Evolutionary conservation across 2,329 filamentous ascomycete genomes (phyloP), one percentile per base, ranked within the genome.

Genomic region (Bipolaris zeicola): DNA sequence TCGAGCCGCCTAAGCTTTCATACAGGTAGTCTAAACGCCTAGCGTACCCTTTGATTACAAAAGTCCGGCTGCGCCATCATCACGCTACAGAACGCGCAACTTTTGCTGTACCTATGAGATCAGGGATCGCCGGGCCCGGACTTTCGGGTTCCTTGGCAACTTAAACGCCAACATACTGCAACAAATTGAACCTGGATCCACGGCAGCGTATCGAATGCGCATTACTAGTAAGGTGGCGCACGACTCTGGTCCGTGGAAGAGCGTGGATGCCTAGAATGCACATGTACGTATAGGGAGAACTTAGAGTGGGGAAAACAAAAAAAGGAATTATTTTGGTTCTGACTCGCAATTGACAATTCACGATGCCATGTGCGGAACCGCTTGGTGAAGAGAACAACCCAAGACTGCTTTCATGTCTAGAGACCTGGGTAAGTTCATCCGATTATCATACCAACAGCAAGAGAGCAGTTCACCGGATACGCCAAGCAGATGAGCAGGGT

Each of bases 71-170:
- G 37, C 51, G 51, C 28, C 11, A 22, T 11, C 31, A 8, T n/a
- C 20, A 34, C 26, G 11, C 10, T 28, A 13, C n/a, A 20, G 8
- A 24, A 16, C 2, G n/a, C 13, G 28, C 18, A 36, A 10, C 43
- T 33, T 28, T 28, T 45, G 2, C 28, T 45, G 28, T 22, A 16
- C 7, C 18, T 20, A 10, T 45, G 28, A 28, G 28, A 24, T 18
- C 11, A 7, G n/a, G 31, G 28, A 16, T n/a, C 13, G 31, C 43
- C 31, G 2, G 28, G 11, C 14, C 11, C 20, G 42, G 50, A 10
- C n/a, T 34, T 44, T 45, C 52, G 47, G 52, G 31, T 10, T 43
- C 16, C 52, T 55, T 55, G 47, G 52, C 52, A 41, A 24, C 18
- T 13, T 11, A 10, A 22, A n/a, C n/a, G 43, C 31, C 20, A 13